Evolutionary conservation across 768 basidiomycete genomes (phyloP).

Genomic region (Pisolithus marmoratus): DNA sequence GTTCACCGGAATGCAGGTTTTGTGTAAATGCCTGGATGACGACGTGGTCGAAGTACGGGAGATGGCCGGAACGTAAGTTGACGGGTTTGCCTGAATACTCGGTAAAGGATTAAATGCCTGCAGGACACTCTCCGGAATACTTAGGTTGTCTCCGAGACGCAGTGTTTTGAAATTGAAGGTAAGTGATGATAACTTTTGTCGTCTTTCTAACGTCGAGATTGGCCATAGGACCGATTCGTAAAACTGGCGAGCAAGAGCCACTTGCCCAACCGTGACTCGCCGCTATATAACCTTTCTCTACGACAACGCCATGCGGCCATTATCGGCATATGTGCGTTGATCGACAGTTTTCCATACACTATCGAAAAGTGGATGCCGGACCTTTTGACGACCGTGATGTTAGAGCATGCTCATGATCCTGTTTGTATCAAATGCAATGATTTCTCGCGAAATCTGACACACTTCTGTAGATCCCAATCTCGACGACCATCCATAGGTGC

Average conservation of each 20-base stretch:
- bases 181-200: constrained; percentile 12
- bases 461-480: constrained; percentile 63
- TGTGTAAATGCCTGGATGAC: constrained; percentile 78
- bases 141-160: constrained; percentile 74
- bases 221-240: constrained; percentile 65
- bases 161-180: constrained; percentile 73
- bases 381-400: constrained; percentile 70
- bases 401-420: constrained; percentile 83
- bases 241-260: constrained; percentile 63
- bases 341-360: constrained; percentile 90
- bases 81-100: constrained; percentile 7
- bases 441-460: constrained; percentile 7
- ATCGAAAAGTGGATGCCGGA: constrained; percentile 90
- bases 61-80: constrained; percentile 74
- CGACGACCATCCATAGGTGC: constrained; percentile 75
- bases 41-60: constrained; percentile 87
- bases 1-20: constrained; percentile 41
- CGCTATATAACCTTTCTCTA: constrained; percentile 62
- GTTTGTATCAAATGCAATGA: constrained; percentile 25
- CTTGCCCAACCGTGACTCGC: constrained; percentile 59
- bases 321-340: constrained; percentile 82
- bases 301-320: constrained; percentile 85
- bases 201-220: neutral
- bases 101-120: constrained; percentile 10
- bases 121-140: constrained; percentile 76